Conservation (phyloP, 495 filamentous ascomycete species). For the Evansstolkia leycettana region DNA sequence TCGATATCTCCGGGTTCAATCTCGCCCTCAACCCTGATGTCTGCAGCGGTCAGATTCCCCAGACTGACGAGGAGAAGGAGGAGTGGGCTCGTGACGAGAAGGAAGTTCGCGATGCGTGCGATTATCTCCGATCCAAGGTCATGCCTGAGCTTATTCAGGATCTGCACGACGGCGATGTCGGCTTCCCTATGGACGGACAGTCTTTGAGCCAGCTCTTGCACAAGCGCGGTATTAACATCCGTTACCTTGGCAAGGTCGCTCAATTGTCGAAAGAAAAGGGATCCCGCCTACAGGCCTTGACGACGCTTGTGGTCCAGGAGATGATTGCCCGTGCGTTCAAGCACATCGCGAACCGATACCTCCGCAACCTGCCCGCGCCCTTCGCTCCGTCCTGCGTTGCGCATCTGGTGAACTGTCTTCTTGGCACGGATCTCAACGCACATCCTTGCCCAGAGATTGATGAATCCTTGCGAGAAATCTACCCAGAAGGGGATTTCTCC, state of each 20-base stretch:
- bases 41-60: slow-evolving; percentile 82
- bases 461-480: slow-evolving; percentile 56
- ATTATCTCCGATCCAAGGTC: slow-evolving; percentile 57
- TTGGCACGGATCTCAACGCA: slow-evolving; percentile 65
- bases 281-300: slow-evolving; percentile 62
- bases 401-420: slow-evolving; percentile 89
- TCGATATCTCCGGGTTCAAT: slow-evolving; percentile 78
- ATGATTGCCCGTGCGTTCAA: slow-evolving; percentile 93
- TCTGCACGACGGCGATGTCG: slow-evolving; percentile 81
- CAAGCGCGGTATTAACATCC: slow-evolving; percentile 93
- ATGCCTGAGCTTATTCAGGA: slow-evolving; percentile 71
- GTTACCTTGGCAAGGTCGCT: slow-evolving; percentile 82
- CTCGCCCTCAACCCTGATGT: slow-evolving; percentile 91
- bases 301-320: slow-evolving; percentile 68
- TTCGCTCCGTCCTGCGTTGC: slow-evolving; percentile 65
- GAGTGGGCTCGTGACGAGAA: slow-evolving; percentile 77
- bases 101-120: slow-evolving; percentile 75
- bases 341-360: slow-evolving; percentile 69
- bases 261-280: slow-evolving; percentile 53
- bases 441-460: slow-evolving; percentile 69
- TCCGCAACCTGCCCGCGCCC: slow-evolving; percentile 67
- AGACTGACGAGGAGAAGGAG: slow-evolving; percentile 80
- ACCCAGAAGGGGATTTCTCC: slow-evolving; percentile 68
- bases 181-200: slow-evolving; percentile 95
- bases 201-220: slow-evolving; percentile 84